phyloP scores from a whole-genome alignment of 108 stramenopile species.

The Cylindrotheca fusiformis region DNA sequence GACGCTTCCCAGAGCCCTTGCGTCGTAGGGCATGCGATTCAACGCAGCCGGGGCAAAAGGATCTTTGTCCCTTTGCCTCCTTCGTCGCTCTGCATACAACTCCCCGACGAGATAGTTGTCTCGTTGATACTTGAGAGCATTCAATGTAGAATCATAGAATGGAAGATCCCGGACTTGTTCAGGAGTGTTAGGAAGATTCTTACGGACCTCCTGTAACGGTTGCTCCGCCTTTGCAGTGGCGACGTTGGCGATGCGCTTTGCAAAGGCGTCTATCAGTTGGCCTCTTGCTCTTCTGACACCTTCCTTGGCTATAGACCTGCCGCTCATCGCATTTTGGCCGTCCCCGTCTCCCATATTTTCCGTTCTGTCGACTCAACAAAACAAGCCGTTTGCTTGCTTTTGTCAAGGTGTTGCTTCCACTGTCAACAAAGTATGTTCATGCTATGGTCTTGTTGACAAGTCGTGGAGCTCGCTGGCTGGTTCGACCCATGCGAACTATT shows the following conservation, averaged over 20 bases:
- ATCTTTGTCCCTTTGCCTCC: conserved; percentile 9
- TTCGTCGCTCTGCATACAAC: conserved; percentile 26
- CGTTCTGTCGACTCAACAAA: no score
- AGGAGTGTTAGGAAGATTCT: conserved; percentile 6
- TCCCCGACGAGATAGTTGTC: conserved; percentile 43
- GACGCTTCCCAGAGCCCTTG: conserved; percentile 28
- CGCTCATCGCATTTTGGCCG: no score
- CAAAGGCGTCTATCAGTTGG: not conserved
- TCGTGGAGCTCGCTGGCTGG: no score
- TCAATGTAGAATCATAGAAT: conserved; percentile 24
- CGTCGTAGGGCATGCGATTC: conserved; percentile 28
- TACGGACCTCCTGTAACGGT: not conserved
- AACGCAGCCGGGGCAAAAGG: no score
- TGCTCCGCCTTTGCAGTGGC: not conserved
- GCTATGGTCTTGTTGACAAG: no score
- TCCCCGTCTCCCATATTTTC: no score
- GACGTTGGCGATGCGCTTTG: not conserved
- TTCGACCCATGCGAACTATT: no score
- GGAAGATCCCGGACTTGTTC: conserved; percentile 22
- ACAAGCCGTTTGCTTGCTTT: no score
- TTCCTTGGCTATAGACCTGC: no score
- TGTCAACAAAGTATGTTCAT: no score
- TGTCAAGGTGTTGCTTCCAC: no score
- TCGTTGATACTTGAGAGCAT: conserved; percentile 29
- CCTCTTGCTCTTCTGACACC: not conserved